phyloP scores from a whole-genome alignment of 495 filamentous ascomycete genomes.

The Cercophora newfieldiana region DNA sequence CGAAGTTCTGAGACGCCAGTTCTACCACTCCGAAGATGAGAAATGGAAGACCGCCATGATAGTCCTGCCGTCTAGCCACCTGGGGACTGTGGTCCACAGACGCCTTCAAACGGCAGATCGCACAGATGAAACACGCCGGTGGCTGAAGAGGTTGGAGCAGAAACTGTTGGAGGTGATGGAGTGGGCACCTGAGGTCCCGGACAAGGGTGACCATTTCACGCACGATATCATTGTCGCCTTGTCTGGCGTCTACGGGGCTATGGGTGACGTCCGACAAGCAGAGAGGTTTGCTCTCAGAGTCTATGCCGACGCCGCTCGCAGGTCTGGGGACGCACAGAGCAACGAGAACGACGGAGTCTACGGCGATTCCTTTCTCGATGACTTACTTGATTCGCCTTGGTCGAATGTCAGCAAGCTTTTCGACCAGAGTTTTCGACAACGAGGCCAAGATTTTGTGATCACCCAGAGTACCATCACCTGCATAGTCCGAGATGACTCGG shows the following conservation, averaged over 20 bases:
- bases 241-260: neutral
- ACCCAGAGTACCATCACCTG: neutral
- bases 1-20: neutral
- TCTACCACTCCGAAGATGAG: neutral
- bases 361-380: neutral
- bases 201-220: neutral
- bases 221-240: neutral
- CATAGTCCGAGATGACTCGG: neutral
- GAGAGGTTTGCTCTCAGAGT: neutral
- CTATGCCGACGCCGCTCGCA: neutral
- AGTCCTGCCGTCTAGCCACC: neutral
- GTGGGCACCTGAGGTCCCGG: neutral
- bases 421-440: neutral
- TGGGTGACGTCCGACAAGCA: neutral
- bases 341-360: neutral
- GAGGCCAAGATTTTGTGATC: neutral
- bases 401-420: neutral
- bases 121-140: neutral
- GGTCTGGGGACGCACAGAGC: neutral
- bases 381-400: neutral
- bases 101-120: neutral
- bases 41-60: neutral
- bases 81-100: neutral
- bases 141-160: neutral
- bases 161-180: neutral